These are phyloP conservation scores for Meira nashicola DNA, from an alignment of 1,284 basidiomycete species.

Conservation along the genomic window DNA sequence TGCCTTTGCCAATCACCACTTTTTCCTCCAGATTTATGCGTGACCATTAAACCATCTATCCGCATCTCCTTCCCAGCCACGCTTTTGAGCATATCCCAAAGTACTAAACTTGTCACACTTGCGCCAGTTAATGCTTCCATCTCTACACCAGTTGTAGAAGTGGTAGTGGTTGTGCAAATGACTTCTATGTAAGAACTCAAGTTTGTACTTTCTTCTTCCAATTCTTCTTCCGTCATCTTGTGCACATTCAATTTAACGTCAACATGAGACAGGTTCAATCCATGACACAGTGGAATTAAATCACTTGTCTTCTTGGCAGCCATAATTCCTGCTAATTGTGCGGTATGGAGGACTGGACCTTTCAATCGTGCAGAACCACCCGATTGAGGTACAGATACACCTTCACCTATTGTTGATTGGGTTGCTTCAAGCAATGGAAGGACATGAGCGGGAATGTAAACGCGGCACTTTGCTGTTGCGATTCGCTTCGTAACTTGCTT, in stretches of 20 bases:
- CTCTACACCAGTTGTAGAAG: slow-evolving; percentile 65
- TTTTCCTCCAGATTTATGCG: slow-evolving; percentile 67
- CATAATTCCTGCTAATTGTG: slow-evolving; percentile 79
- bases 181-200: slow-evolving; percentile 23
- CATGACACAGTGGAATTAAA: slow-evolving; percentile 75
- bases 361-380: slow-evolving; percentile 52
- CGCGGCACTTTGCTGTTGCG: slow-evolving; percentile 73
- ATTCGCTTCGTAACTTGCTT: slow-evolving; percentile 66
- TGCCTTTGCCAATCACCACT: slow-evolving; percentile 58
- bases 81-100: slow-evolving; percentile 90
- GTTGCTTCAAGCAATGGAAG: slow-evolving; percentile 58
- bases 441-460: slow-evolving; percentile 65
- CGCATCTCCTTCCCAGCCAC: slow-evolving; percentile 76
- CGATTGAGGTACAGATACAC: neutral
- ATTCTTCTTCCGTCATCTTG: neutral
- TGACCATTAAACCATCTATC: slow-evolving; percentile 62
- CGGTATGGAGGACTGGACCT: slow-evolving; percentile 60
- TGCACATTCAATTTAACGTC: slow-evolving; percentile 60
- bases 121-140: slow-evolving; percentile 89
- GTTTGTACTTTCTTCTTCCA: neutral
- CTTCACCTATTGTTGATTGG: neutral
- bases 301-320: slow-evolving; percentile 68
- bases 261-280: slow-evolving; percentile 67
- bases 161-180: slow-evolving; percentile 31
- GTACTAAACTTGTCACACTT: slow-evolving; percentile 70